Evolutionary conservation across 164 flowering plant genomes (phyloP).

Genomic region (Stephania cephalantha): DNA sequence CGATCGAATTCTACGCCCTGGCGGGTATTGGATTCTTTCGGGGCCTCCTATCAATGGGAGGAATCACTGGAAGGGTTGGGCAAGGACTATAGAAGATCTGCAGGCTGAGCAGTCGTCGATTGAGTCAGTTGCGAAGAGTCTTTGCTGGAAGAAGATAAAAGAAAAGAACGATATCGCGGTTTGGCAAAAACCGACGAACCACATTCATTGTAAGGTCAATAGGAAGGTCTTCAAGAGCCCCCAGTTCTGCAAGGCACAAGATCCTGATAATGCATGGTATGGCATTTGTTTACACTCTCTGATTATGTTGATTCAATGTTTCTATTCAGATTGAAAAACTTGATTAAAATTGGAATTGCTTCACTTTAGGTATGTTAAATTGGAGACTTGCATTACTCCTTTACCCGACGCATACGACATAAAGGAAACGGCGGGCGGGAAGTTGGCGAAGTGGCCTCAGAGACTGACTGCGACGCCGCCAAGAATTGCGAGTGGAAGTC

Average conservation of each 20-base stretch:
- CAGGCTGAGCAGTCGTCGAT: constrained; percentile 48
- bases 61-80: constrained; percentile 77
- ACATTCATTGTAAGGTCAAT: constrained; percentile 58
- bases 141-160: constrained; percentile 82
- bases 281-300: no score
- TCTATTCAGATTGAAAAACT: not conserved
- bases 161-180: constrained; percentile 70
- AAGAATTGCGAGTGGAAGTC: constrained; percentile 54
- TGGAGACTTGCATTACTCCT: constrained; percentile 79
- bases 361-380: constrained; percentile 57
- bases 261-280: constrained; percentile 82
- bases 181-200: constrained; percentile 91
- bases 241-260: constrained; percentile 47
- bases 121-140: constrained; percentile 55
- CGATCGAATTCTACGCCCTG: constrained; percentile 77
- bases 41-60: constrained; percentile 95
- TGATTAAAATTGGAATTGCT: not conserved
- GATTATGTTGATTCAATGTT: not conserved
- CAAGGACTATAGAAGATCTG: constrained; percentile 52
- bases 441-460: constrained; percentile 68
- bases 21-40: constrained; percentile 86
- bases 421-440: constrained; percentile 58
- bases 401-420: constrained; percentile 54
- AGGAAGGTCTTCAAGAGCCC: constrained; percentile 56
- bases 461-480: constrained; percentile 75